Percentiles rank a stretch among this genome's conserved stretches.
phyloP scores from a whole-genome alignment of 352 stramenopile species.

The Phytophthora lateralis region DNA sequence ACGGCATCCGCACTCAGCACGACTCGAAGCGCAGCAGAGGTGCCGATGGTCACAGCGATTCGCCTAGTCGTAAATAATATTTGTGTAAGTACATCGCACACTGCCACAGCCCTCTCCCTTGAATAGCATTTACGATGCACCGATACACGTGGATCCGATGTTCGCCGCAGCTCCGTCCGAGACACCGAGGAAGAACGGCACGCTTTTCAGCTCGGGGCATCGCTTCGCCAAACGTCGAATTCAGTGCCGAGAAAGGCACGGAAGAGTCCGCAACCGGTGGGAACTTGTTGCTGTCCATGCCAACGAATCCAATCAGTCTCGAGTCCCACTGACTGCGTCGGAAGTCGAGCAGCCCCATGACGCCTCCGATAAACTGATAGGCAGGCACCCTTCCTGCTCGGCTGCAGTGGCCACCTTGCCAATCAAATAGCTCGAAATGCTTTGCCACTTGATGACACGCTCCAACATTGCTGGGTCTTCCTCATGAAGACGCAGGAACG shows the following conservation, averaged over 20 bases:
- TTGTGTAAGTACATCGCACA: constrained; percentile 12
- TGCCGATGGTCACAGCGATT: constrained; percentile 95
- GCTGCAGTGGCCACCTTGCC: constrained; percentile 76
- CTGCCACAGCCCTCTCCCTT: neutral
- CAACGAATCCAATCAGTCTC: constrained; percentile 75
- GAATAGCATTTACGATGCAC: constrained; percentile 51
- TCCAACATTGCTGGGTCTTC: constrained; percentile 50
- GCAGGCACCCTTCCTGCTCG: constrained; percentile 42
- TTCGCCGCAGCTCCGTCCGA: constrained; percentile 95
- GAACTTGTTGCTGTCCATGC: constrained; percentile 75
- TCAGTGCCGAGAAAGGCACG: constrained; percentile 59
- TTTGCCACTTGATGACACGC: constrained; percentile 87
- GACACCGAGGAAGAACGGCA: constrained; percentile 90
- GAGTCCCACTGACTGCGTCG: constrained; percentile 83
- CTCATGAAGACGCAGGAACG: constrained; percentile 85
- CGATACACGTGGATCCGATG: constrained; percentile 93
- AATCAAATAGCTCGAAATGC: constrained; percentile 88
- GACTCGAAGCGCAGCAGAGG: constrained; percentile 92
- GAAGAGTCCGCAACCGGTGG: constrained; percentile 70
- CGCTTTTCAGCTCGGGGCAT: constrained; percentile 73
- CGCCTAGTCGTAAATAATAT: constrained; percentile 40
- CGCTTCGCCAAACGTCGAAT: constrained; percentile 55
- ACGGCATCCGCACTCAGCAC: constrained; percentile 63
- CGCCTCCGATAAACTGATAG: constrained; percentile 94
- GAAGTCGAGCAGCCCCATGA: constrained; percentile 94